Base-by-base conservation (phyloP, 2,329 filamentous ascomycete species). In the Cladobotryum mycophilum region DNA sequence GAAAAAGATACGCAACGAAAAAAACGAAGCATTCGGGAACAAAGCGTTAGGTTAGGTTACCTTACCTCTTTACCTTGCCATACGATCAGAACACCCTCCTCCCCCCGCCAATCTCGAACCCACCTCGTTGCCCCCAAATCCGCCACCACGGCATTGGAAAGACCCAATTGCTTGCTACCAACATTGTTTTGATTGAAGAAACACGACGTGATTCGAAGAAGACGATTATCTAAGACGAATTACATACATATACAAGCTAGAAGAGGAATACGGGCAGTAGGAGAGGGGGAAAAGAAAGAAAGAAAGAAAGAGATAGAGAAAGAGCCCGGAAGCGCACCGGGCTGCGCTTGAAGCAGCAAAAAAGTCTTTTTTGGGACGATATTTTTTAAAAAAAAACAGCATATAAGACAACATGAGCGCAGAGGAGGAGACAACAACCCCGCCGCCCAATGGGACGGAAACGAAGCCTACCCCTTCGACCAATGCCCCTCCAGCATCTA, bases 381-480 rank as follows among this genome's bases (percentile, higher is more conserved):
- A n/a, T 40, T 20, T 40, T 20, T 20, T 3, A 20, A 20, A 18
- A 40, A 40, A 40, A 15, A 43, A 17, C 18, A 41, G 25, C 33
- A 45, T 14, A 25, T 18, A 30, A 51, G 48, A 51, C 52, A 56
- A 43, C 48, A 67, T 68, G 65, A 65, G 58, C 52, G 58, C 55
- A 51, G 59, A 64, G 42, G 64, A 64, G 47, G 53, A 58, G 53
- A 49, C 41, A 48, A 42, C 48, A 48, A 43, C 48, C 53, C 57
- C 51, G 35, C 51, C 51, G 37, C 57, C 58, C 47, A 51, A 60
- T 38, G 62, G 57, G 46, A 52, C 55, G 11, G 60, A 64, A 45
- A 52, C 55, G 45, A 64, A 63, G 53, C 58, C 64, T 18, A 53
- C 64, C 25, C 57, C 68, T 14, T 66, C 66, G 42, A 64, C 67